phyloP scores from a whole-genome alignment of 345 rosid species.

The Eutrema heterophyllum region DNA sequence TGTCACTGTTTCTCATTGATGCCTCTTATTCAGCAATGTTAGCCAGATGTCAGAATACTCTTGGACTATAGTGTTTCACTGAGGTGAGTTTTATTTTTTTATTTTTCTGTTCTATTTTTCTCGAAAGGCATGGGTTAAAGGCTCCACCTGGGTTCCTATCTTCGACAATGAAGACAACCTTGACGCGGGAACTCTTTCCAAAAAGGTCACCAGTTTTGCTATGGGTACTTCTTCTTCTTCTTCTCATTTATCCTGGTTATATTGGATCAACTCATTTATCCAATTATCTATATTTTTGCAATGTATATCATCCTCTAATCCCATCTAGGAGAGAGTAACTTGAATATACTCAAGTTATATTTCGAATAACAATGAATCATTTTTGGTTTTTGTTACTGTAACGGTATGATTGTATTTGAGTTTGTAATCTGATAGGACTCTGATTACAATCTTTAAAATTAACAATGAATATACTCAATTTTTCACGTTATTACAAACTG shows the following conservation, averaged over 20 bases:
- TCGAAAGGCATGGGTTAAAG: conserved; percentile 83
- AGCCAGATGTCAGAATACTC: background rate
- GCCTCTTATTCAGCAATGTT: background rate
- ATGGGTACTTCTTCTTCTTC: conserved; percentile 60
- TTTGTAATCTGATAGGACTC: too few relatives aligned
- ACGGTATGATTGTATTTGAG: too few relatives aligned
- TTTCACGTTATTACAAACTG: too few relatives aligned
- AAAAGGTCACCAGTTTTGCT: conserved; percentile 58
- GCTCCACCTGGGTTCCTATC: conserved; percentile 82
- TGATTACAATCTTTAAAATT: too few relatives aligned
- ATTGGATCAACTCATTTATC: background rate
- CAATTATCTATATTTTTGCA: background rate
- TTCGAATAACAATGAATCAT: too few relatives aligned
- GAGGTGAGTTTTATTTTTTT: background rate
- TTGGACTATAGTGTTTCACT: background rate
- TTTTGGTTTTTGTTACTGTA: too few relatives aligned
- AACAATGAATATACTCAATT: too few relatives aligned
- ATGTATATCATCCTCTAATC: background rate
- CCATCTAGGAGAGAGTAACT: background rate
- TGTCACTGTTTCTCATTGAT: background rate
- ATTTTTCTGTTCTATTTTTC: background rate
- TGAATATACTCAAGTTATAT: background rate
- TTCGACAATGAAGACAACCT: conserved; percentile 56
- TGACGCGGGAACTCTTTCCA: conserved; percentile 64
- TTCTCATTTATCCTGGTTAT: conserved; percentile 9